Percentiles rank a stretch among this genome's conserved stretches.
Conservation (phyloP, 345 rosid genomes). For the Syzygium aqueum region DNA sequence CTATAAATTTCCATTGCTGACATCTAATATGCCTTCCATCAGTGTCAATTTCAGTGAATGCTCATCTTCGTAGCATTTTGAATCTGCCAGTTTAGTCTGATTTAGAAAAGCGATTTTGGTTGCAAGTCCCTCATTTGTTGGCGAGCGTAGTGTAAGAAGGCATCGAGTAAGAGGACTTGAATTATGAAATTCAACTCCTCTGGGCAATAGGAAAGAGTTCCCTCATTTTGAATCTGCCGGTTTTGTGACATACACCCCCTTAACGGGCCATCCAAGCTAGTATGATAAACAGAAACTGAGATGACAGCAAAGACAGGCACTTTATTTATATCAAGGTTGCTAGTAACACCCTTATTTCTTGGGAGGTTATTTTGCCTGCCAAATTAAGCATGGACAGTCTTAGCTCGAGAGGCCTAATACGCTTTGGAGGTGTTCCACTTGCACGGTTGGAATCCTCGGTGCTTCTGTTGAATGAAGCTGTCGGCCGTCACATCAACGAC, state of each 20-base stretch:
- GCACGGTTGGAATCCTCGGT: constrained; percentile 19
- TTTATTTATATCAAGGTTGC: constrained; percentile 17
- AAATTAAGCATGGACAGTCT: not conserved
- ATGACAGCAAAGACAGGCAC: constrained; percentile 1
- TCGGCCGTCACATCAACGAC: constrained; percentile 1
- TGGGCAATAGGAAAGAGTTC: not conserved
- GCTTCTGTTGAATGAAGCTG: constrained; percentile 14
- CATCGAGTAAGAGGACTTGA: not conserved
- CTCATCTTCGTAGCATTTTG: not conserved
- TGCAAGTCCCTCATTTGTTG: not conserved
- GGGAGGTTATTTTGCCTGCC: not conserved
- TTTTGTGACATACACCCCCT: not conserved
- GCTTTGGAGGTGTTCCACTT: constrained; percentile 21
- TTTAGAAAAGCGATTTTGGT: not conserved
- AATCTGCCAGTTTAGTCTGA: not conserved
- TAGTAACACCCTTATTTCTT: not conserved
- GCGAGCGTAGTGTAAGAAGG: not conserved
- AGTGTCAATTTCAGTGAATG: not conserved
- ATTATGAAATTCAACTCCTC: not conserved
- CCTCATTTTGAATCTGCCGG: too few species aligned
- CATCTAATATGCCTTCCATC: not conserved
- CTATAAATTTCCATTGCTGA: not conserved
- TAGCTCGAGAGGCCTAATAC: not conserved
- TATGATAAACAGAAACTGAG: not conserved
- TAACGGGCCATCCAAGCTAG: not conserved